Conservation (phyloP, 176 grass and related monocot genomes). For the Aegilops bicornis region DNA sequence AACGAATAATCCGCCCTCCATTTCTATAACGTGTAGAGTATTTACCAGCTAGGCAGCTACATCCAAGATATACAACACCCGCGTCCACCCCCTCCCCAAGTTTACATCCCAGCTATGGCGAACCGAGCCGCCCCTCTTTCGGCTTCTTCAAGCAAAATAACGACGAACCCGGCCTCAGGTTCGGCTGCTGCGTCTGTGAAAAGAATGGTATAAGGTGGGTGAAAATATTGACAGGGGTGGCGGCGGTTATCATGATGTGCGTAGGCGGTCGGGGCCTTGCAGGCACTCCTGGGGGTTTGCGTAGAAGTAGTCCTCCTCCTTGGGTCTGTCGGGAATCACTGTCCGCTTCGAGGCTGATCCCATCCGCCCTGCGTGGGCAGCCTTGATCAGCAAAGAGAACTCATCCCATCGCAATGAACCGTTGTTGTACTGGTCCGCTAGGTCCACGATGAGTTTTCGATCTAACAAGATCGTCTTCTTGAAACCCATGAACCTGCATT, state of each 20-base stretch:
- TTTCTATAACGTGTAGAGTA: constrained; percentile 50
- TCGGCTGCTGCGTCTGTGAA: constrained; percentile 15
- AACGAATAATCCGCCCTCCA: constrained; percentile 33
- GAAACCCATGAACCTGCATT: constrained; percentile 80
- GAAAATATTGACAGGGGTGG: constrained; percentile 12
- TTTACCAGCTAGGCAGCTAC: constrained; percentile 58
- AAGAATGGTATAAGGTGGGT: constrained; percentile 43
- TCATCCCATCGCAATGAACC: constrained; percentile 82
- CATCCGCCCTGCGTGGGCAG: constrained; percentile 70
- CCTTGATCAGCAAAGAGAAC: constrained; percentile 75
- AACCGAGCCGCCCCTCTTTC: background rate
- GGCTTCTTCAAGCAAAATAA: constrained; percentile 15
- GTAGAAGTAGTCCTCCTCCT: constrained; percentile 98
- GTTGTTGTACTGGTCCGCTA: constrained; percentile 69
- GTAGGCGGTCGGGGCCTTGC: constrained; percentile 32
- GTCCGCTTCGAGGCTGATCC: constrained; percentile 61
- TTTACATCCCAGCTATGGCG: constrained; percentile 17
- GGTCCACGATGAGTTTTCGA: constrained; percentile 72
- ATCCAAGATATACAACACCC: constrained; percentile 14
- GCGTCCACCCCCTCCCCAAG: background rate
- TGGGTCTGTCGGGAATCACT: constrained; percentile 77
- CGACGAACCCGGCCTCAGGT: background rate
- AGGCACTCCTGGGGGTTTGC: constrained; percentile 94
- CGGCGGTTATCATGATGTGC: constrained; percentile 37
- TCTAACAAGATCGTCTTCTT: constrained; percentile 82